Base-by-base conservation (phyloP, 257 asterid genomes). In the Coffea eugenioides region DNA sequence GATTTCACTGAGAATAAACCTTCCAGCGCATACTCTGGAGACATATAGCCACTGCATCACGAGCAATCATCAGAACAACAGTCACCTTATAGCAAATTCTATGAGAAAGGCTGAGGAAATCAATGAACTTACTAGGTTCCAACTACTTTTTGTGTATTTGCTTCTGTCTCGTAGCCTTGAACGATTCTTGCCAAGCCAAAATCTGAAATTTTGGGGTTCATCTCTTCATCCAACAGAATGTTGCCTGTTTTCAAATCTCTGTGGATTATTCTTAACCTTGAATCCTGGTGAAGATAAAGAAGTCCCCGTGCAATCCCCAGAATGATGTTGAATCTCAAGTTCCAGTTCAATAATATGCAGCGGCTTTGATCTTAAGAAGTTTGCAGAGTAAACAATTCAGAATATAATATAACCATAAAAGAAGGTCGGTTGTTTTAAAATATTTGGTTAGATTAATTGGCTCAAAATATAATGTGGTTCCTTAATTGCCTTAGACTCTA, bases 21-120 rank as follows among this genome's bases (percentile, higher is more conserved):
- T 34, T 81, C 82, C 27, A 70, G 41, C 41, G 87, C 87, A 69
- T 77, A 84, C 73, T 84, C 83, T 27, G 87, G 87, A 64, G 87
- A 68, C 84, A 84, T 84, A 80, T 84, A 84, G 10, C 87, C 82
- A 31, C 84, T 80, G 57, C 56, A 79, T 59, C 54, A 57, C 6
- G 25, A 70, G n/a, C 41, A 77, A 41, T 43, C 2, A 15, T 41
- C 73, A 25, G 51, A 20, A n/a, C 20, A 76, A 13, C 31, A 4
- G 6, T 5, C 5, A 21, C 48, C 12, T 18, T 2, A 34, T 31
- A 18, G 20, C 23, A 36, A 41, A 15, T 59, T 27, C 13, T n/a
- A 8, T 75, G 51, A 56, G 56, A 45, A 3, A 43, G n/a, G 8
- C 3, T 1, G 20, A 54, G 36, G n/a, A 52, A 59, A 23, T 15